Base-by-base conservation (phyloP, 208 protist species). In the Herpetomonas muscarum region DNA sequence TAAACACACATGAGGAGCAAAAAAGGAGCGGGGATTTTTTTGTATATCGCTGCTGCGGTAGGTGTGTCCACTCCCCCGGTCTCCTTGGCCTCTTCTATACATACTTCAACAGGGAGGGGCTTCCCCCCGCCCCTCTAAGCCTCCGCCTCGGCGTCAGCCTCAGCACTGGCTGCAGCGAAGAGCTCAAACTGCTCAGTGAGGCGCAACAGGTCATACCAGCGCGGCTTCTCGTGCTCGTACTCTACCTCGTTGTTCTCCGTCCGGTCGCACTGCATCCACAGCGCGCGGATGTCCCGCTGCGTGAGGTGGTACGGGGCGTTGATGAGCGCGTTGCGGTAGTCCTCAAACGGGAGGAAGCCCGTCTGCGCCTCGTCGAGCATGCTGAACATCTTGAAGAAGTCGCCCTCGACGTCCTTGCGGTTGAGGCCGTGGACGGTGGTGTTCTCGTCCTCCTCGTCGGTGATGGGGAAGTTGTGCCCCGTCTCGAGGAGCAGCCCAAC, bases 291-390 rank as follows among this genome's bases (percentile, higher is more conserved):
- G 56, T 94, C 91, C 19, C 87, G 87, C 6, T 59, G 57, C 4
- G 91, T 94, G 15, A 96, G 70, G 51, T 94, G 82, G 48, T 88
- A 81, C 0, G 85, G 83, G 19, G 86, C 79, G 61, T 90, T 83
- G 45, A 57, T 50, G 17, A 96, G 62, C 0, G 79, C 78, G 12
- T 79, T 32, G 41, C 58, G 54, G 68, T 81, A 96, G 42, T 86
- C 67, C 1, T 75, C 63, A 47, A 90, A 77, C 0, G 76, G 50
- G n/a, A 96, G 58, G 13, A 73, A 62, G 15, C 84, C 76, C 0
- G 71, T 84, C 30, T 68, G 70, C 2, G 70, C 68, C 42, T 75
- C 58, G 47, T 96, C 91, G 15, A 80, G 55, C 29, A 74, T 61
- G 9, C 76, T 80, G 58, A 94, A 90, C 51, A 87, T 73, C 39